These are phyloP conservation scores for Trametes elegans DNA, from an alignment of 768 basidiomycete genomes.

Conservation along the genomic window DNA sequence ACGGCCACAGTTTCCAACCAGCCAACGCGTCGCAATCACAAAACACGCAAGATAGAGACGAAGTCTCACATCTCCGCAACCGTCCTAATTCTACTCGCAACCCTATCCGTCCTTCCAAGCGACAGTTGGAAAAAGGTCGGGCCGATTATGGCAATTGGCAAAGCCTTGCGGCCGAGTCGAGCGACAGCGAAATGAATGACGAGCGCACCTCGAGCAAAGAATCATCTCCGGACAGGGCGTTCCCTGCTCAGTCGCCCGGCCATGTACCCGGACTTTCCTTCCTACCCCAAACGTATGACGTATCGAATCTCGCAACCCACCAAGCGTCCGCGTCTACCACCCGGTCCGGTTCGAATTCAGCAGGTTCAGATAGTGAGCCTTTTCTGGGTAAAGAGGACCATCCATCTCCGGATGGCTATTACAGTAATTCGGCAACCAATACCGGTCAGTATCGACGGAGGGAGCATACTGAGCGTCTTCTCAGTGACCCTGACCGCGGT, in stretches of 20 bases:
- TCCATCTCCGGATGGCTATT: not conserved
- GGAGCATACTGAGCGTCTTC: not conserved
- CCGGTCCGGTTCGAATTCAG: not conserved
- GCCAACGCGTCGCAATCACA: not conserved
- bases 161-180: conserved; percentile 8
- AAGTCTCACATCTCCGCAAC: not conserved
- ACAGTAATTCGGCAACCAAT: not conserved
- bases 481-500: not conserved
- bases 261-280: not conserved
- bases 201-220: conserved; percentile 9
- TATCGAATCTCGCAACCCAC: not conserved
- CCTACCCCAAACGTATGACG: not conserved
- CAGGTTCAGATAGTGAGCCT: not conserved
- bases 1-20: not conserved
- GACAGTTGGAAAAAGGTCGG: not conserved
- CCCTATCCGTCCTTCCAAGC: not conserved
- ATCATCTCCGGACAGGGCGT: conserved; percentile 2
- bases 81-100: conserved; percentile 3
- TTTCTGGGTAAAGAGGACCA: not conserved
- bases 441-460: not conserved
- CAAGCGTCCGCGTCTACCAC: not conserved
- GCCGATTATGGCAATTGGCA: conserved; percentile 18
- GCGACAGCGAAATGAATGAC: conserved; percentile 9
- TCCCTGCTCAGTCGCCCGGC: not conserved
- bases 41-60: not conserved